These are phyloP conservation scores for Clitopilus hobsonii DNA, from an alignment of 768 basidiomycete species.

Conservation along the genomic window DNA sequence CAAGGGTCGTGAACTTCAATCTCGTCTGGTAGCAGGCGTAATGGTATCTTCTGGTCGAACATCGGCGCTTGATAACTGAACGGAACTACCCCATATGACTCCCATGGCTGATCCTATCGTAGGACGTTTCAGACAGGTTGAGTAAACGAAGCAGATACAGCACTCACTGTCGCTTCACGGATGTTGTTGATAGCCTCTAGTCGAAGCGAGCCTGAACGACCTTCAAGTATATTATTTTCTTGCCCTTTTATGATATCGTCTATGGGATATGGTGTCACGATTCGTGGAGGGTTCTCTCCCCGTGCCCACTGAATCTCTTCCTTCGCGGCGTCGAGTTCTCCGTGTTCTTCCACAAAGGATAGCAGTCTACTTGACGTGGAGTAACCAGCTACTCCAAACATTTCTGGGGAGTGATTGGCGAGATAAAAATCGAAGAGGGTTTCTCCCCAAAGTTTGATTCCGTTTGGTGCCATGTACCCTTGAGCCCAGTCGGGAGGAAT, in stretches of 20 bases:
- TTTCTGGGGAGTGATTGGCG: background rate
- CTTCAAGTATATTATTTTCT: background rate
- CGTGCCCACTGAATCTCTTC: background rate
- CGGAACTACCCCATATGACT: slow-evolving; percentile 34
- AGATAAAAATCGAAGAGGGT: background rate
- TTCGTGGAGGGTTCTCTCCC: background rate
- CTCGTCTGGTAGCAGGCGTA: slow-evolving; percentile 27
- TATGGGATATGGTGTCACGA: background rate
- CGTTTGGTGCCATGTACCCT: background rate
- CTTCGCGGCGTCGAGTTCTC: background rate
- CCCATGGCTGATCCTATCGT: no score
- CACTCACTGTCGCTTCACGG: no score
- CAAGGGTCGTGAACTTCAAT: slow-evolving; percentile 42
- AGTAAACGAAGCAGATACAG: no score
- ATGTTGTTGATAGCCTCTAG: no score
- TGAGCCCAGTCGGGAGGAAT: background rate
- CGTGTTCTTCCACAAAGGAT: background rate
- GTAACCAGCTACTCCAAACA: background rate
- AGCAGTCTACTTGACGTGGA: background rate
- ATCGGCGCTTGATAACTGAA: slow-evolving; percentile 21
- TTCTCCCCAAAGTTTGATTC: background rate
- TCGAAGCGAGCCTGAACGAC: background rate
- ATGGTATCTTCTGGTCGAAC: slow-evolving; percentile 19
- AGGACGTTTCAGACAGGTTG: no score
- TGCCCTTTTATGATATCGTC: background rate